A percentile compares a stretch with the other conserved stretches of the same genome.
Evolutionary conservation across 129 eudicot species (phyloP).

Genomic region (Tagetes erecta): DNA sequence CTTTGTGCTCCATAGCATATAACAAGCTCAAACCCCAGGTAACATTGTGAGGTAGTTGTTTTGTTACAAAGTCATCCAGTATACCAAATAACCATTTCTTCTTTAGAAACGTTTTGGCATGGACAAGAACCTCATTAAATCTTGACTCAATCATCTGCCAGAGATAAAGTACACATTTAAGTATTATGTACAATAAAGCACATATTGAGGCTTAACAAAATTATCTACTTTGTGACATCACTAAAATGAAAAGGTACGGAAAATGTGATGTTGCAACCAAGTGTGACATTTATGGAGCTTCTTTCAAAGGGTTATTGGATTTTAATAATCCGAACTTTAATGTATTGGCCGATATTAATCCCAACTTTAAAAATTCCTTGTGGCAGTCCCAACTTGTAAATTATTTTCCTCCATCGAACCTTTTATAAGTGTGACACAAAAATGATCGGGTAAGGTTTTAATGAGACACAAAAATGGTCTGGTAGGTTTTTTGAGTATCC

Average conservation of each 20-base stretch:
- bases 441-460: too few relatives aligned
- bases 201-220: neutral
- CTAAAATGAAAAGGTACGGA: neutral
- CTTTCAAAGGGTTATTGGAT: neutral
- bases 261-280: slow-evolving; percentile 1
- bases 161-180: slow-evolving; percentile 19
- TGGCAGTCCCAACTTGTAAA: too few relatives aligned
- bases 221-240: slow-evolving; percentile 4
- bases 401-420: too few relatives aligned
- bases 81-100: slow-evolving; percentile 93
- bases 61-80: slow-evolving; percentile 88
- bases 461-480: too few relatives aligned
- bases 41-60: slow-evolving; percentile 97
- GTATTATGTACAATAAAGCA: neutral
- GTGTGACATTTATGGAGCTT: slow-evolving; percentile 8
- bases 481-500: too few relatives aligned
- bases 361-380: too few relatives aligned
- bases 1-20: slow-evolving; percentile 95
- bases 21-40: slow-evolving; percentile 97
- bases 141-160: slow-evolving; percentile 92
- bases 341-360: too few relatives aligned
- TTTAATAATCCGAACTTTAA: too few relatives aligned
- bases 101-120: slow-evolving; percentile 65
- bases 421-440: too few relatives aligned
- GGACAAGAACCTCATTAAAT: slow-evolving; percentile 76